Evolutionary conservation across 441 rosid genomes (phyloP), one percentile per base, ranked within the genome.

Genomic region (Populus hybrid): DNA sequence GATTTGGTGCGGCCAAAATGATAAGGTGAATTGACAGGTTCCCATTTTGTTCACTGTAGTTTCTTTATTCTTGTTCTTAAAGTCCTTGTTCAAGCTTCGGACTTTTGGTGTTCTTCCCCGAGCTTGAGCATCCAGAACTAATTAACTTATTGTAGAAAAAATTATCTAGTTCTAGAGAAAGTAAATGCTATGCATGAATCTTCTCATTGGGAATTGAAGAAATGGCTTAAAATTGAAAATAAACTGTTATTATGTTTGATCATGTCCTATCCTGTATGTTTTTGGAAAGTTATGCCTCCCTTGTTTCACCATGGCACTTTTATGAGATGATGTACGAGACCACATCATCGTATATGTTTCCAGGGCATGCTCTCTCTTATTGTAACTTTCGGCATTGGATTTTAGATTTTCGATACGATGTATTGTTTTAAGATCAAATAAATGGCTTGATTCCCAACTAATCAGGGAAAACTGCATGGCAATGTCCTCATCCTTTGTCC

Each of bases 1-100:
- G 99, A 72, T 95, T 92, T 56, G 99, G 97, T 38, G 94, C 97
- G 69, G 98, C 98, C 72, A 93, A 95, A 85, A 93, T 95, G 99
- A 92, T 91, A 68, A 89, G 99, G 99, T 90, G 74, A 77, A 80
- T 72, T 24, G 10, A 24, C 18, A 64, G 9, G 24, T 26, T 69
- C 71, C 38, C 28, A 16, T 20, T 63, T 56, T n/a, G 56, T 66
- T 11, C 4, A 7, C 16, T 53, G 35, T 56, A 12, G 40, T 74
- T 78, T 71, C 69, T 45, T 1, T 16, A 18, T 65, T 72, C 36
- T 71, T 59, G 4, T 53, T 63, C 61, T 40, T 66, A 14, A 59
- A 1, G 35, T 12, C 7, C 33, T 68, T 33, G 33, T 28, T 14
- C 24, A 35, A 24, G 20, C 40, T 71, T 71, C 7, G 2, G 11